Conservation (phyloP, 305 asterid genomes). For the Fraxinus velutina region DNA sequence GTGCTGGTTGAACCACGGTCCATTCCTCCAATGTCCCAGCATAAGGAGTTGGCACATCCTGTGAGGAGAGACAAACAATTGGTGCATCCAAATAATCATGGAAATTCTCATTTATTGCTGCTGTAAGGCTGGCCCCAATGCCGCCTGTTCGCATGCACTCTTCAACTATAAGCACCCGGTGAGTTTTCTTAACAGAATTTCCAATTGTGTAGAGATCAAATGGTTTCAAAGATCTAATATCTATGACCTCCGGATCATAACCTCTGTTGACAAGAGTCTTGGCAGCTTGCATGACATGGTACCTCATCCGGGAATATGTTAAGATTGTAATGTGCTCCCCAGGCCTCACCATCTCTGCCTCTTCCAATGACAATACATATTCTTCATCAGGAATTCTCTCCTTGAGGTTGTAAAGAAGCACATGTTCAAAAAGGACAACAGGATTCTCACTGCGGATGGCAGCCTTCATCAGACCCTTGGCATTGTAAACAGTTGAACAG, state of each 20-base stretch:
- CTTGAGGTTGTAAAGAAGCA: slow-evolving; percentile 70
- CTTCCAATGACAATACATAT: slow-evolving; percentile 58
- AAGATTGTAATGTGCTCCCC: slow-evolving; percentile 68
- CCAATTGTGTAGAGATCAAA: slow-evolving; percentile 72
- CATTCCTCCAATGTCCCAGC: slow-evolving; percentile 64
- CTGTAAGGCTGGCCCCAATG: slow-evolving; percentile 78
- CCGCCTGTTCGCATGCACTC: slow-evolving; percentile 92
- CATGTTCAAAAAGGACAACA: slow-evolving; percentile 74
- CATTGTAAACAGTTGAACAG: slow-evolving; percentile 73
- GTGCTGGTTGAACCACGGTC: slow-evolving; percentile 74
- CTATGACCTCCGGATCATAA: slow-evolving; percentile 78
- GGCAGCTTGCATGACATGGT: slow-evolving; percentile 88
- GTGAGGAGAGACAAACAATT: slow-evolving; percentile 68
- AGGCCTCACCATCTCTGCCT: slow-evolving; percentile 83
- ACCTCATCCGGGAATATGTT: slow-evolving; percentile 79
- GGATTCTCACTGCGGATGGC: slow-evolving; percentile 84
- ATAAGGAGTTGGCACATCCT: slow-evolving; percentile 81
- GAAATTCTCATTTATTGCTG: slow-evolving; percentile 66
- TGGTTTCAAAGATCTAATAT: slow-evolving; percentile 78
- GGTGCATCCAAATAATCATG: slow-evolving; percentile 70
- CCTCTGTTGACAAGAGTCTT: slow-evolving; percentile 73
- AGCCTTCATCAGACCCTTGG: slow-evolving; percentile 80
- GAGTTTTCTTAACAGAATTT: slow-evolving; percentile 78
- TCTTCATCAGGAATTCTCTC: slow-evolving; percentile 78
- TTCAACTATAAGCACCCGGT: slow-evolving; percentile 67